Conservation (phyloP, 805 yeast species). For the Pichia heedii region DNA sequence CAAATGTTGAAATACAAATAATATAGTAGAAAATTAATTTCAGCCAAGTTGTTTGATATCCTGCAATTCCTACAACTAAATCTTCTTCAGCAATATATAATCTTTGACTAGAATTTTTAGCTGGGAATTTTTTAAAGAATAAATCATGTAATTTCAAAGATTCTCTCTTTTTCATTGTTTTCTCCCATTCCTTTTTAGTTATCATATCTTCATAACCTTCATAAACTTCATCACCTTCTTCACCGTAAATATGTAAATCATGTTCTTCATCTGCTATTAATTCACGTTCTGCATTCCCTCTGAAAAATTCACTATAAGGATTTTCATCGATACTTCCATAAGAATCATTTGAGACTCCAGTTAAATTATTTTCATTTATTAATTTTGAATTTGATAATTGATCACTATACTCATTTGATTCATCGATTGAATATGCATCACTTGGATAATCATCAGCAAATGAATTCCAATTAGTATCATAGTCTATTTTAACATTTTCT, state of each 20-base stretch:
- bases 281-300: constrained; percentile 13
- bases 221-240: constrained; percentile 16
- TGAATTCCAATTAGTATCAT: constrained; percentile 67
- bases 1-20: constrained; percentile 52
- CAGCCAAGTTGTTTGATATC: constrained; percentile 50
- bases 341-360: background rate
- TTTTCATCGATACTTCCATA: constrained; percentile 11
- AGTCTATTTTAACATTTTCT: constrained; percentile 45
- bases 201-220: constrained; percentile 6
- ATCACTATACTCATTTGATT: constrained; percentile 3
- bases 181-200: constrained; percentile 7
- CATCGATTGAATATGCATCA: constrained; percentile 5
- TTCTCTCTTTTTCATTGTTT: constrained; percentile 14
- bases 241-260: constrained; percentile 8
- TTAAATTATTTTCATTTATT: background rate
- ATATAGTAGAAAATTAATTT: constrained; percentile 42
- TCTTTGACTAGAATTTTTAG: constrained; percentile 54
- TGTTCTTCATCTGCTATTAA: constrained; percentile 12
- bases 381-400: constrained; percentile 5
- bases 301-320: constrained; percentile 13
- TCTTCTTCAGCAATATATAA: constrained; percentile 95
- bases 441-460: constrained; percentile 37
- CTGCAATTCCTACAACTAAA: constrained; percentile 88
- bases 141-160: constrained; percentile 32
- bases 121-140: constrained; percentile 32